Conservation (phyloP, 2,329 filamentous ascomycete genomes). For the Fusarium subglutinans region DNA sequence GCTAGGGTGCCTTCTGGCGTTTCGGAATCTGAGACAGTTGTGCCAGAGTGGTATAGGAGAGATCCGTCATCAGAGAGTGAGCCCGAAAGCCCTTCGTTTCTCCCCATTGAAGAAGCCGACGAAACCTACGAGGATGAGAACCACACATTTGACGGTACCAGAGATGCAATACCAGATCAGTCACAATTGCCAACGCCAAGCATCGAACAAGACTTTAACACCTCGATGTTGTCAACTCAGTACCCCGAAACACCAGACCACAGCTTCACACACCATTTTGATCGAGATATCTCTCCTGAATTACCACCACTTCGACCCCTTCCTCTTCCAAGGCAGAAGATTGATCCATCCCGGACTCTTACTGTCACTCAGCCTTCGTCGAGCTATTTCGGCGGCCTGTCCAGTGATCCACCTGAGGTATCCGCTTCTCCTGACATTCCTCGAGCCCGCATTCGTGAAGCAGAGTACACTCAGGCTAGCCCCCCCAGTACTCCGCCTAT, state of each 20-base stretch:
- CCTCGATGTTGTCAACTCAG: background rate
- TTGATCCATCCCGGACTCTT: constrained; percentile 50
- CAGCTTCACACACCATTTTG: constrained; percentile 27
- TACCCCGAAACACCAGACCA: constrained; percentile 36
- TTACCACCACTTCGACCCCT: constrained; percentile 49
- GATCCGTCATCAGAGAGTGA: constrained; percentile 22
- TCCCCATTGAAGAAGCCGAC: constrained; percentile 31
- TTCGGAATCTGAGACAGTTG: constrained; percentile 40
- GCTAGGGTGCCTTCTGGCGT: constrained; percentile 32
- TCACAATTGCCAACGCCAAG: constrained; percentile 30
- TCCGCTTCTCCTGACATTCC: constrained; percentile 54
- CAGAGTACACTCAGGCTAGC: constrained; percentile 52
- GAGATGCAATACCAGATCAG: constrained; percentile 12
- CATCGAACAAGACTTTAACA: constrained; percentile 19
- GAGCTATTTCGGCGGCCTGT: constrained; percentile 52
- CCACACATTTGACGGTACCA: constrained; percentile 27
- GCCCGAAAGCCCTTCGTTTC: constrained; percentile 28
- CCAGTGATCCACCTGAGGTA: constrained; percentile 55
- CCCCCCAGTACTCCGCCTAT: constrained; percentile 61
- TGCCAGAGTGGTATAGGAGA: constrained; percentile 25
- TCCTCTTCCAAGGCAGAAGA: constrained; percentile 41
- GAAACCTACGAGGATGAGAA: constrained; percentile 7
- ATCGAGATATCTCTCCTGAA: constrained; percentile 47
- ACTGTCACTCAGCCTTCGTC: constrained; percentile 51
- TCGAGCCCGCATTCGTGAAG: constrained; percentile 44